A percentile compares a stretch with the other conserved stretches of the same genome.
phyloP scores from a whole-genome alignment of 2,329 filamentous ascomycete species.

The Sclerotinia trifoliorum region DNA sequence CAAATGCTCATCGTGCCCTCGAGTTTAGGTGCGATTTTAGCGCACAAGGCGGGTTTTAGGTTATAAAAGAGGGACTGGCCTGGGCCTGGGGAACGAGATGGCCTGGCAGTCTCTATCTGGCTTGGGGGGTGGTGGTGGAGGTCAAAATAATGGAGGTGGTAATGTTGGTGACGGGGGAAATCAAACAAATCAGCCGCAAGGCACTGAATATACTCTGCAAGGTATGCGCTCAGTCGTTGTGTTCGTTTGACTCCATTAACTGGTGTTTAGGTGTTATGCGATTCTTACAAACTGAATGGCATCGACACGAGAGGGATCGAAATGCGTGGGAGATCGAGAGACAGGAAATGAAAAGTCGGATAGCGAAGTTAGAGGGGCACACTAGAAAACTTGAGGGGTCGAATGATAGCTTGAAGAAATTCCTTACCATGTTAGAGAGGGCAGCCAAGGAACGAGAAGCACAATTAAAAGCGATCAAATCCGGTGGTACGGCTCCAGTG shows the following conservation, averaged over 20 bases:
- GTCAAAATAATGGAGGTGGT: constrained; percentile 36
- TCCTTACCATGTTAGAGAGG: constrained; percentile 83
- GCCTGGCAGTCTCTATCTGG: constrained; percentile 69
- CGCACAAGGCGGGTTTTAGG: constrained; percentile 24
- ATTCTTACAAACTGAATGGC: constrained; percentile 98
- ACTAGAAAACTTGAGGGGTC: constrained; percentile 81
- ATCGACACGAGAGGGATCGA: constrained; percentile 93
- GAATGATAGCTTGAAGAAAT: constrained; percentile 85
- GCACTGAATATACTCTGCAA: constrained; percentile 71
- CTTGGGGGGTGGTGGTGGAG: constrained; percentile 38
- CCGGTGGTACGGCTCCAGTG: constrained; percentile 44
- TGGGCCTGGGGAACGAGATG: constrained; percentile 48
- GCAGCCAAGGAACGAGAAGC: constrained; percentile 83
- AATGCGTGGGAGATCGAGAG: constrained; percentile 99
- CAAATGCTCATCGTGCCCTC: constrained; percentile 30
- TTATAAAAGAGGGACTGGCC: constrained; percentile 22
- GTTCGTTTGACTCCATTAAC: background rate
- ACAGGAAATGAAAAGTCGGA: constrained; percentile 97
- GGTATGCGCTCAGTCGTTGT: constrained; percentile 45
- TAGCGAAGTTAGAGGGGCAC: constrained; percentile 90
- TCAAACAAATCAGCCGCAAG: constrained; percentile 49
- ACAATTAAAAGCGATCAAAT: constrained; percentile 56
- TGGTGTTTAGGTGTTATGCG: constrained; percentile 92
- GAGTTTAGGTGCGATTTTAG: constrained; percentile 23
- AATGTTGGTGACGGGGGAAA: constrained; percentile 33